Conservation (phyloP, 441 rosid species). For the Croton laevigatus region DNA sequence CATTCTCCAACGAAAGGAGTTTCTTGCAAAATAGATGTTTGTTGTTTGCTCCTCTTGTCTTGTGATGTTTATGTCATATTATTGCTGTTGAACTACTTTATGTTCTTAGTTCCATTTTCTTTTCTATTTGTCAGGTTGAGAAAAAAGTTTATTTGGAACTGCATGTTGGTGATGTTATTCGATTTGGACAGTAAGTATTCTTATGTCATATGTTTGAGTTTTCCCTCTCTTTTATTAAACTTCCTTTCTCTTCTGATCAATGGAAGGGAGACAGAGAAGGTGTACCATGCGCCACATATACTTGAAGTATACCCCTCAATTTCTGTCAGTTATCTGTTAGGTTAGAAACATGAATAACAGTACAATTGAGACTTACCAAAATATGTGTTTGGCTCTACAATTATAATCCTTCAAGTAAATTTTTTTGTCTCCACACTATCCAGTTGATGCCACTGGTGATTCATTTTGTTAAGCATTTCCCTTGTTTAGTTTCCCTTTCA, state of each 20-base stretch:
- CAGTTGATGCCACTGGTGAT: background rate
- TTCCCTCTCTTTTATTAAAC: conserved; percentile 13
- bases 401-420: background rate
- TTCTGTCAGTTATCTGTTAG: background rate
- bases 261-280: background rate
- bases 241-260: conserved; percentile 1
- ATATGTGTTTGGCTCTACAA: background rate
- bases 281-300: background rate
- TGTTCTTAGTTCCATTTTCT: conserved; percentile 9
- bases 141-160: conserved; percentile 62
- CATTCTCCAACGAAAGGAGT: background rate
- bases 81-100: background rate
- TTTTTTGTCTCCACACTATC: background rate
- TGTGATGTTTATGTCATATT: background rate
- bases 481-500: background rate
- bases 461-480: background rate
- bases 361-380: background rate
- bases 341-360: background rate
- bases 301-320: background rate
- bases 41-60: background rate
- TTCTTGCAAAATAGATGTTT: background rate
- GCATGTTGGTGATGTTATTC: conserved; percentile 87
- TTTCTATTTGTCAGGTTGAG: conserved; percentile 50
- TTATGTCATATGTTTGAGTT: conserved; percentile 19
- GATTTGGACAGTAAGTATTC: conserved; percentile 82